Conservation (phyloP, 73 alveolate species). For the Paramecium caudatum region DNA sequence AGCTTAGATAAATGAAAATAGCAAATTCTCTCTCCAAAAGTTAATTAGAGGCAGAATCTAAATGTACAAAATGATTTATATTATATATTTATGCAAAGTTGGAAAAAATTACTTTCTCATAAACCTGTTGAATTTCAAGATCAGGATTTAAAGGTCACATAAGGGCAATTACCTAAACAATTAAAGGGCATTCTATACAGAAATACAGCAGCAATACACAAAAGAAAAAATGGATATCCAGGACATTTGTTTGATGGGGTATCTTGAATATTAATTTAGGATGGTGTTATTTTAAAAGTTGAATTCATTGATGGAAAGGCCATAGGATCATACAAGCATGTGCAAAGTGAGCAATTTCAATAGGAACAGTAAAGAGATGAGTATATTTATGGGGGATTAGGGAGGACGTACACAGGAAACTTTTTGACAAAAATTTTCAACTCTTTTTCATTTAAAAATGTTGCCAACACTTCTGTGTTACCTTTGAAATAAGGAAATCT, state of each 20-base stretch:
- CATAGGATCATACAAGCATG: constrained; percentile 17
- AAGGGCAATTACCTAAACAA: constrained; percentile 46
- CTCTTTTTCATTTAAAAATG: constrained; percentile 6
- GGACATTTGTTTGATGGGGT: constrained; percentile 71
- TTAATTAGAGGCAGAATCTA: background rate
- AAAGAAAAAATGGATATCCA: constrained; percentile 63
- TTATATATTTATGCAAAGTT: no score
- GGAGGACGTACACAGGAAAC: constrained; percentile 55
- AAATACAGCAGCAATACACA: constrained; percentile 11
- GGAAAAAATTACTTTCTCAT: constrained; percentile 50
- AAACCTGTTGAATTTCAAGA: constrained; percentile 45
- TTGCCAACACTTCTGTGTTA: constrained; percentile 46
- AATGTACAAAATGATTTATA: no score
- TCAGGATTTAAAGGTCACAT: background rate
- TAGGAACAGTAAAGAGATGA: constrained; percentile 49
- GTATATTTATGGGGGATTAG: constrained; percentile 30
- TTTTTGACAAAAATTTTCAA: constrained; percentile 27
- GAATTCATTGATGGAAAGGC: constrained; percentile 26
- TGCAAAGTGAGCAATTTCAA: background rate
- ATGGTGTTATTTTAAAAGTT: constrained; percentile 51
- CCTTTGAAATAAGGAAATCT: constrained; percentile 37
- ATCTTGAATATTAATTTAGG: background rate
- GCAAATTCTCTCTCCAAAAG: background rate
- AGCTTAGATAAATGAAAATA: background rate
- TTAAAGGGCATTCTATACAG: constrained; percentile 24